Conservation (phyloP, 148 eudicot species). For the Talinum fruticosum region DNA sequence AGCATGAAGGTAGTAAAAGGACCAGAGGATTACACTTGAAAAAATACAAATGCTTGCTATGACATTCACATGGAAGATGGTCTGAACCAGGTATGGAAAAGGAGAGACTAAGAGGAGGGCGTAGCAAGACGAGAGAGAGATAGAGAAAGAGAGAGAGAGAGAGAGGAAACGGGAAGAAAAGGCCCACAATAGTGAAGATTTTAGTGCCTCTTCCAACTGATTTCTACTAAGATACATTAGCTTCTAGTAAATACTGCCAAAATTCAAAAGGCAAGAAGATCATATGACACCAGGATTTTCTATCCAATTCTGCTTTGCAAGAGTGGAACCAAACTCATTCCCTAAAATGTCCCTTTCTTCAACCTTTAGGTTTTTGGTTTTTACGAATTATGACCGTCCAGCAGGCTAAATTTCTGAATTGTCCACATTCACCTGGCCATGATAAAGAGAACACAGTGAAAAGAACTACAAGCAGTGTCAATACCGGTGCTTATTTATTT, state of each 20-base stretch:
- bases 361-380: neutral
- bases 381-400: neutral
- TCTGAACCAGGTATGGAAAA: neutral
- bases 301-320: neutral
- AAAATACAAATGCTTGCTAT: neutral
- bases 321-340: neutral
- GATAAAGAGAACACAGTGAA: neutral
- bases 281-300: neutral
- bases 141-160: no score
- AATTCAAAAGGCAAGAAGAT: neutral
- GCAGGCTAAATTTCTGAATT: neutral
- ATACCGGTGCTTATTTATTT: neutral
- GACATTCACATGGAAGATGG: neutral
- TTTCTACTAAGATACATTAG: neutral
- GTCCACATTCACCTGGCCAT: neutral
- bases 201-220: neutral
- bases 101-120: neutral
- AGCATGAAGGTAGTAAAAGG: neutral
- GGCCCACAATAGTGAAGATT: neutral
- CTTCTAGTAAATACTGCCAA: neutral
- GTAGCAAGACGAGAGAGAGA: no score
- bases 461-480: neutral
- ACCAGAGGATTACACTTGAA: neutral
- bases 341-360: neutral
- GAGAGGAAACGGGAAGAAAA: no score